Percentiles rank a stretch among this genome's conserved stretches.
Conservation (phyloP, 352 stramenopile genomes). For the Pythium brachiatum region DNA sequence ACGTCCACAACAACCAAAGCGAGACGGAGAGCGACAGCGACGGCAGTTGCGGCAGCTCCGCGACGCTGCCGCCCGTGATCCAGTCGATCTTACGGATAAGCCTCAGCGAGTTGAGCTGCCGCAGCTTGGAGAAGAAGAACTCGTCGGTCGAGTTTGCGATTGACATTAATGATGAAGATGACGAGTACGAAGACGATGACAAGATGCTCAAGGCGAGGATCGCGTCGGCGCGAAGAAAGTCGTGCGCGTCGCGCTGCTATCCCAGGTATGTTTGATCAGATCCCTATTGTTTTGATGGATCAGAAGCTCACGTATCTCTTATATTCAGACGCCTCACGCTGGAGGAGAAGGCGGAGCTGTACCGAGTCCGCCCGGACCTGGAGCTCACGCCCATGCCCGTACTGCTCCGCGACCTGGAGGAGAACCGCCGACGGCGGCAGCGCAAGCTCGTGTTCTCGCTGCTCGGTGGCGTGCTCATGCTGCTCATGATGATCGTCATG, state of each 20-base stretch:
- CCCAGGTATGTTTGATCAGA: slow-evolving; percentile 34
- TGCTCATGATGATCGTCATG: slow-evolving; percentile 75
- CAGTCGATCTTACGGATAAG: slow-evolving; percentile 74
- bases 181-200: slow-evolving; percentile 28
- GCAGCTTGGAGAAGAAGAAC: slow-evolving; percentile 56
- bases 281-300: not conserved
- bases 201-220: slow-evolving; percentile 6
- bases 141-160: slow-evolving; percentile 68
- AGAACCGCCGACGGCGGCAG: slow-evolving; percentile 54
- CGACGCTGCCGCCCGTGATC: slow-evolving; percentile 27
- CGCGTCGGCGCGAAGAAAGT: slow-evolving; percentile 19
- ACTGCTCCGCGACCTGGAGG: slow-evolving; percentile 58
- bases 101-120: slow-evolving; percentile 31
- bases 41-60: slow-evolving; percentile 40
- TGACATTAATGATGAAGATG: slow-evolving; percentile 45
- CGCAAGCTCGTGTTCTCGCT: slow-evolving; percentile 71
- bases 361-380: slow-evolving; percentile 64
- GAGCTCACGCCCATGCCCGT: slow-evolving; percentile 63
- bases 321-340: slow-evolving; percentile 50
- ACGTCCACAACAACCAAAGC: slow-evolving; percentile 41
- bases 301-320: not conserved
- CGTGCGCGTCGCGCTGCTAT: slow-evolving; percentile 48
- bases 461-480: slow-evolving; percentile 55
- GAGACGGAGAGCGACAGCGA: slow-evolving; percentile 83
- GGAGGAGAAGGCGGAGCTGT: slow-evolving; percentile 74